These are phyloP conservation scores for Rubus idaeus DNA, from an alignment of 306 rosid species.

Conservation along the genomic window DNA sequence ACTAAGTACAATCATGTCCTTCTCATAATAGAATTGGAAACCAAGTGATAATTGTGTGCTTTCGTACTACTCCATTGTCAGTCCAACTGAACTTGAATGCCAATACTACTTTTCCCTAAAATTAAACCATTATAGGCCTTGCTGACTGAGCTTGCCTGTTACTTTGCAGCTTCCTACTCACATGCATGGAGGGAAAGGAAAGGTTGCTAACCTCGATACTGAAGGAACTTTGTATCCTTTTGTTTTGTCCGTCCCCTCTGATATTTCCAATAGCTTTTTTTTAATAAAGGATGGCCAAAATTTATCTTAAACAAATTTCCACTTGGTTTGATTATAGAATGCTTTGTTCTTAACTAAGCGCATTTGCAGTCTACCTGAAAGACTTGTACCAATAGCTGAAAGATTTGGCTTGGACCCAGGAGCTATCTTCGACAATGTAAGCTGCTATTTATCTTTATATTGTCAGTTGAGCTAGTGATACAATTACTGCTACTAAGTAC, in stretches of 20 bases:
- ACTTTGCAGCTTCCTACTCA: conserved; percentile 71
- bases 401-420: conserved; percentile 96
- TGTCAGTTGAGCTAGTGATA: conserved; percentile 12
- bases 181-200: conserved; percentile 93
- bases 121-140: background rate
- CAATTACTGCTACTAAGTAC: conserved; percentile 25
- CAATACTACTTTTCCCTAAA: background rate
- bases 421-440: conserved; percentile 89
- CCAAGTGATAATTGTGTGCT: background rate
- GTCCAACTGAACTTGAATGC: background rate
- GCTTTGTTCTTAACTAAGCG: conserved; percentile 34
- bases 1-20: too few species aligned
- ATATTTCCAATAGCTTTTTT: background rate
- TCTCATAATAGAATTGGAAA: too few species aligned
- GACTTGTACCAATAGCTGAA: conserved; percentile 89
- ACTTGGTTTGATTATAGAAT: background rate
- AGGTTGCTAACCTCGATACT: conserved; percentile 94
- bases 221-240: conserved; percentile 91
- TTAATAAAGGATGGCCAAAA: background rate
- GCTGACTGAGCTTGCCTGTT: conserved; percentile 26
- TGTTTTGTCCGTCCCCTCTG: conserved; percentile 13
- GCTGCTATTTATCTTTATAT: conserved; percentile 21
- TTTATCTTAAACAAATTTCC: conserved; percentile 11
- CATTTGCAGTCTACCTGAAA: conserved; percentile 73
- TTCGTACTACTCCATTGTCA: background rate